Percentiles rank a stretch among this genome's conserved stretches.
These are phyloP conservation scores for Orbilia javanica DNA, from an alignment of 2,329 filamentous ascomycete species.

Conservation along the genomic window DNA sequence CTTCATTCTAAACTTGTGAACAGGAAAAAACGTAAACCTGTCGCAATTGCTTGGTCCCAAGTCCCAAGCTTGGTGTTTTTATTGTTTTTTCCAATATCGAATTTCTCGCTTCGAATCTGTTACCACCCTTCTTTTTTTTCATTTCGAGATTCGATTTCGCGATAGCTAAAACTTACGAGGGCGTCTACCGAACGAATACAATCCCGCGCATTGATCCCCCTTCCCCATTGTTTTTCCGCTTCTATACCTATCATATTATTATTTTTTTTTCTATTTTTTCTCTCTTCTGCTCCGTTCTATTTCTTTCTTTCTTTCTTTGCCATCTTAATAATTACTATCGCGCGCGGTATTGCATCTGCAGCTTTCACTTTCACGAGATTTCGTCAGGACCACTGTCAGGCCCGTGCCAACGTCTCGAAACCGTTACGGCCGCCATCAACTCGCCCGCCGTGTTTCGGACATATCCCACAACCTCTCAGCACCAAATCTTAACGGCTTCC, in stretches of 20 bases:
- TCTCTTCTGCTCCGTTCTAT: too few relatives aligned
- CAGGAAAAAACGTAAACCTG: constrained; percentile 19
- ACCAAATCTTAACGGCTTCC: neutral
- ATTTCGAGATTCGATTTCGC: constrained; percentile 17
- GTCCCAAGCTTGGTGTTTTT: constrained; percentile 24
- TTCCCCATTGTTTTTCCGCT: neutral
- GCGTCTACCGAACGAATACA: constrained; percentile 21
- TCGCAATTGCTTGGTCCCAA: constrained; percentile 37
- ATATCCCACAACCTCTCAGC: constrained; percentile 26
- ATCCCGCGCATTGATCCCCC: neutral
- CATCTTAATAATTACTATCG: constrained; percentile 20
- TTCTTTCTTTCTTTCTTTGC: neutral
- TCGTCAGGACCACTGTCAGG: constrained; percentile 20
- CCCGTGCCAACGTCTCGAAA: constrained; percentile 46
- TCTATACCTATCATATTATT: too few relatives aligned
- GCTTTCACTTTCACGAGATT: constrained; percentile 28
- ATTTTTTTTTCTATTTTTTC: too few relatives aligned
- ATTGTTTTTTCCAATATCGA: constrained; percentile 24
- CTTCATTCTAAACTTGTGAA: constrained; percentile 21
- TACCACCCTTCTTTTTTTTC: constrained; percentile 22
- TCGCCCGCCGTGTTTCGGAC: constrained; percentile 44
- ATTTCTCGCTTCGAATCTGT: constrained; percentile 42
- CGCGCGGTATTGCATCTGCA: constrained; percentile 13
- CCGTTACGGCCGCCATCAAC: constrained; percentile 44
- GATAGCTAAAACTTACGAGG: constrained; percentile 8